phyloP scores from a whole-genome alignment of 495 filamentous ascomycete species.

The Trypethelium eluteriae region DNA sequence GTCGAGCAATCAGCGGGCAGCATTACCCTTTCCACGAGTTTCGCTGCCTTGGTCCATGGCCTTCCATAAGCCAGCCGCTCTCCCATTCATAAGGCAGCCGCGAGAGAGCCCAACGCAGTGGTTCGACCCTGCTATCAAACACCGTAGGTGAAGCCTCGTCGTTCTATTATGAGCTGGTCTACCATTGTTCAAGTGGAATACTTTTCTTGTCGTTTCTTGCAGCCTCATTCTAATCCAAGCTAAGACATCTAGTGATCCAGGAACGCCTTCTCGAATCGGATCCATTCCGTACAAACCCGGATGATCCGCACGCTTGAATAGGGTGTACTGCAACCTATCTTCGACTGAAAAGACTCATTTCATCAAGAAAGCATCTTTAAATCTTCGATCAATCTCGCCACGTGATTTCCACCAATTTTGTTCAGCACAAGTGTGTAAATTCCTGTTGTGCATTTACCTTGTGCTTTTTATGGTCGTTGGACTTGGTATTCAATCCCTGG shows the following conservation, averaged over 20 bases:
- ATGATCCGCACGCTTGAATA: background rate
- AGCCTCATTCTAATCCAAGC: background rate
- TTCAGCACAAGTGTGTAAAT: background rate
- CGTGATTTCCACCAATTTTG: background rate
- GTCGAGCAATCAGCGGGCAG: background rate
- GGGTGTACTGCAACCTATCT: background rate
- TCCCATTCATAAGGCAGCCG: conserved; percentile 6
- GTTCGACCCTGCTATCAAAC: background rate
- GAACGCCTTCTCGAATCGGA: background rate
- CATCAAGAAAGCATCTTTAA: no score
- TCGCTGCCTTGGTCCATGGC: conserved; percentile 1
- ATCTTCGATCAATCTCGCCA: no score
- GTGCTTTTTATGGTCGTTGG: no score
- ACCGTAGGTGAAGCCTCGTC: background rate
- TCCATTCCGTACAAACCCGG: background rate
- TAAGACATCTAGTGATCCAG: background rate
- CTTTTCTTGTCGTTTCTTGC: background rate
- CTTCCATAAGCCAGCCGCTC: background rate
- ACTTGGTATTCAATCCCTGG: no score
- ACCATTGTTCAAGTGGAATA: background rate
- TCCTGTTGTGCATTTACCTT: no score
- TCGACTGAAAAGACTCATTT: background rate
- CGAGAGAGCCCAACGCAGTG: background rate
- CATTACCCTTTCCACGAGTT: background rate
- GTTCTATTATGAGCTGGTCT: background rate